Conservation (phyloP, 2,329 filamentous ascomycete species). For the Talaromyces verruculosus region DNA sequence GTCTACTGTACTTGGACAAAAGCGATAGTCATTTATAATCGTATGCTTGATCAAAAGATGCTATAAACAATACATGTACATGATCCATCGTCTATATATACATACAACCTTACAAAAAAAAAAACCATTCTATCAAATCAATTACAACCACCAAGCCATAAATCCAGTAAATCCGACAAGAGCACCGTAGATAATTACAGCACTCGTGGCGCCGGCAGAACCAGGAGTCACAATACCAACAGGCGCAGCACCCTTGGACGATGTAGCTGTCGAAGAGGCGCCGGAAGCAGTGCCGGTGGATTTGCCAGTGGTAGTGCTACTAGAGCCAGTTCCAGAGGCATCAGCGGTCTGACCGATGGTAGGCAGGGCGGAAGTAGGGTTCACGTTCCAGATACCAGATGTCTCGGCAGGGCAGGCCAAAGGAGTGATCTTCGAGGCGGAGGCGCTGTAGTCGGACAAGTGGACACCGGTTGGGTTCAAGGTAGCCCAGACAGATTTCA, state of each 20-base stretch:
- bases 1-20: background rate
- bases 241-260: constrained; percentile 20
- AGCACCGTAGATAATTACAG: constrained; percentile 9
- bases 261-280: constrained; percentile 16
- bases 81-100: background rate
- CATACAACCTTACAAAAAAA: background rate
- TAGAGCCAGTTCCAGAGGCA: constrained; percentile 10
- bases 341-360: constrained; percentile 57
- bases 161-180: constrained; percentile 21
- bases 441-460: constrained; percentile 64
- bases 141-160: constrained; percentile 22
- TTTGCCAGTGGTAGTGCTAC: background rate
- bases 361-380: constrained; percentile 69
- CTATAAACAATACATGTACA: constrained; percentile 1
- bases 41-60: background rate
- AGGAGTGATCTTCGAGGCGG: constrained; percentile 60
- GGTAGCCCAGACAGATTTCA: constrained; percentile 73
- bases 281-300: constrained; percentile 21
- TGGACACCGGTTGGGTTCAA: constrained; percentile 68
- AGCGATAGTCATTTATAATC: background rate
- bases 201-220: constrained; percentile 10
- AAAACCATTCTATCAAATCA: background rate
- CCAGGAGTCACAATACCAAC: constrained; percentile 10
- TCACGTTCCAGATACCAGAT: constrained; percentile 67
- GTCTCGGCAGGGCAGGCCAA: constrained; percentile 71